phyloP scores from a whole-genome alignment of 768 basidiomycete genomes.

The Calocera cornea region DNA sequence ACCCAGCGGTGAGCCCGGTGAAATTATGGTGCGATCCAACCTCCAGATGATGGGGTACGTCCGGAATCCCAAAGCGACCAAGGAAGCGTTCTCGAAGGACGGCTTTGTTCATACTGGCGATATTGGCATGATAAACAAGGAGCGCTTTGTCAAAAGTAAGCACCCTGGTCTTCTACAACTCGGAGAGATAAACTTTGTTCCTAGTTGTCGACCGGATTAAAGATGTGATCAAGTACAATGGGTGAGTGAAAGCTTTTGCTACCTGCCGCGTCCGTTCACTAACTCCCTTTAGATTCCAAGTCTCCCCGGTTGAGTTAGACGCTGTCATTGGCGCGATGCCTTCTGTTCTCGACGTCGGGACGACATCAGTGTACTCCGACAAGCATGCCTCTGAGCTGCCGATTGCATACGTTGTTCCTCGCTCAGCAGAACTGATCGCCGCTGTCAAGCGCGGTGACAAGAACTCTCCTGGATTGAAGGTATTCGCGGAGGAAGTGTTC shows the following conservation, averaged over 20 bases:
- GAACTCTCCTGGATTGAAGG: conserved; percentile 6
- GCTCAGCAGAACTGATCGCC: conserved; percentile 13
- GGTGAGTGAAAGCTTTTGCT: no score
- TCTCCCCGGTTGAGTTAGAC: conserved; percentile 20
- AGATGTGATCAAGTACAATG: conserved; percentile 22
- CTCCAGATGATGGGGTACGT: conserved; percentile 17
- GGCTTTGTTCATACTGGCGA: conserved; percentile 21
- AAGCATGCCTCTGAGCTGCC: conserved; percentile 20
- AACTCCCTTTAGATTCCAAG: conserved; percentile 17
- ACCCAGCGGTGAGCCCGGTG: conserved; percentile 14
- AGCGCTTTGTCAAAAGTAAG: conserved; percentile 6
- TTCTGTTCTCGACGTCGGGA: conserved; percentile 18
- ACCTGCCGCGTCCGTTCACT: no score
- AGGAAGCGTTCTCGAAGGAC: conserved; percentile 15
- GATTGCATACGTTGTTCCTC: conserved; percentile 18
- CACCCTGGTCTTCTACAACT: conserved; percentile 8
- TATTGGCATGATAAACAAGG: conserved; percentile 16
- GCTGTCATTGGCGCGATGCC: conserved; percentile 16
- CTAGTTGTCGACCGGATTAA: conserved; percentile 7
- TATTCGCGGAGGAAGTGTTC: conserved; percentile 13
- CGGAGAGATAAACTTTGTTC: neutral
- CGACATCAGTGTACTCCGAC: conserved; percentile 15
- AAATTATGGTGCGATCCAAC: conserved; percentile 16
- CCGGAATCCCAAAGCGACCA: conserved; percentile 15
- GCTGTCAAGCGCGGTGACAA: conserved; percentile 2